These are phyloP conservation scores for Paecilomyces formosus DNA, from an alignment of 2,329 filamentous ascomycete genomes.

Conservation along the genomic window DNA sequence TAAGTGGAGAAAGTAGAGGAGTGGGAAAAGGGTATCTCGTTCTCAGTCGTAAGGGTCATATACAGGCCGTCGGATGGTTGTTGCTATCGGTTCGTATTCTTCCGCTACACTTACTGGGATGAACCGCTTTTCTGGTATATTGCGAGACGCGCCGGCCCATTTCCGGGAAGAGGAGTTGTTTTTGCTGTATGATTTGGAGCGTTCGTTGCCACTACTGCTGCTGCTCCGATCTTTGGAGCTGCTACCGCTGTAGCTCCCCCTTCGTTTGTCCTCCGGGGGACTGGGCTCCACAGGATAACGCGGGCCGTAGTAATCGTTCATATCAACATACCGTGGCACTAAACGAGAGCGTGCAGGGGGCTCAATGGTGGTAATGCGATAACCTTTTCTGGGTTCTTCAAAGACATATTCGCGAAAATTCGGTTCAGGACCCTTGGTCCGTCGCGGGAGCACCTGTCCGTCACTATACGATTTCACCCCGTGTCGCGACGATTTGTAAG, in stretches of 20 bases:
- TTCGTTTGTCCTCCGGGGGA: conserved; percentile 15
- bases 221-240: conserved; percentile 11
- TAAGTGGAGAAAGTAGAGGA: background rate
- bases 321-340: conserved; percentile 10
- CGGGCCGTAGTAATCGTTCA: background rate
- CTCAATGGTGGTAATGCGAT: conserved; percentile 10
- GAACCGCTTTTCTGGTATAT: conserved; percentile 12
- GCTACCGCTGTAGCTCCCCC: conserved; percentile 15
- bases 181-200: conserved; percentile 14
- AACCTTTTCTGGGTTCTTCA: conserved; percentile 11
- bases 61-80: background rate
- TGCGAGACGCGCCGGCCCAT: conserved; percentile 13
- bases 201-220: conserved; percentile 16
- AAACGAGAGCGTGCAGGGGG: conserved; percentile 6
- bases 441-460: conserved; percentile 7
- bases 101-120: conserved; percentile 9
- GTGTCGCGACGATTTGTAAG: background rate
- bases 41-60: background rate
- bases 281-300: conserved; percentile 11
- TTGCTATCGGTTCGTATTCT: conserved; percentile 11
- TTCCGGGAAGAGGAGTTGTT: conserved; percentile 8
- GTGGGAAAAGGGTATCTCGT: background rate
- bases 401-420: conserved; percentile 20
- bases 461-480: conserved; percentile 8
- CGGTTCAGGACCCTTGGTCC: conserved; percentile 9